Percentiles rank a stretch among this genome's conserved stretches.
Conservation (phyloP, 2,329 filamentous ascomycete species). For the Ceratocystis destructans region DNA sequence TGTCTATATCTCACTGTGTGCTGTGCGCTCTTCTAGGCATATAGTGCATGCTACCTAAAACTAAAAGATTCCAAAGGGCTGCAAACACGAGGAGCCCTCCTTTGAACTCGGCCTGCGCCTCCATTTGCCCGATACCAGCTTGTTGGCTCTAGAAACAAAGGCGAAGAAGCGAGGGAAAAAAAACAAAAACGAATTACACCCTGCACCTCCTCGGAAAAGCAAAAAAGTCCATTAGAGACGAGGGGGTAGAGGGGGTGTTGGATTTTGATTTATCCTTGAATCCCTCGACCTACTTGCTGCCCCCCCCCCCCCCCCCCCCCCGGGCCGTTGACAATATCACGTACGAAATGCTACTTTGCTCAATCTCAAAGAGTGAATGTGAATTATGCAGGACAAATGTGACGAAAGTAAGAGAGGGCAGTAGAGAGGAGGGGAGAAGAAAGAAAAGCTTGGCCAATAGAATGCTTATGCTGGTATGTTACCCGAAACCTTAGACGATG, state of each 20-base stretch:
- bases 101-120: no score
- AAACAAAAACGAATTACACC: no score
- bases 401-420: not conserved
- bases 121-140: no score
- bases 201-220: no score
- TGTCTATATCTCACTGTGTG: no score
- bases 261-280: not conserved
- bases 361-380: not conserved
- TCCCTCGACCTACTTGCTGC: not conserved
- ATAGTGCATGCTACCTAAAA: not conserved
- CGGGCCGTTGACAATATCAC: not conserved
- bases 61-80: not conserved
- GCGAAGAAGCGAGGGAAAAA: no score
- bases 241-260: not conserved
- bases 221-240: no score
- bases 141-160: no score
- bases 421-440: not conserved
- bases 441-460: not conserved
- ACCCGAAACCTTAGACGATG: not conserved
- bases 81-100: not conserved
- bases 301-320: not conserved
- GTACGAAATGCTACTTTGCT: not conserved
- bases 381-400: not conserved
- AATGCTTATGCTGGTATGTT: not conserved
- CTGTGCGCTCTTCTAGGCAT: not conserved